Base-by-base conservation (phyloP, 148 eudicot genomes). In the Linanthus parryae region DNA sequence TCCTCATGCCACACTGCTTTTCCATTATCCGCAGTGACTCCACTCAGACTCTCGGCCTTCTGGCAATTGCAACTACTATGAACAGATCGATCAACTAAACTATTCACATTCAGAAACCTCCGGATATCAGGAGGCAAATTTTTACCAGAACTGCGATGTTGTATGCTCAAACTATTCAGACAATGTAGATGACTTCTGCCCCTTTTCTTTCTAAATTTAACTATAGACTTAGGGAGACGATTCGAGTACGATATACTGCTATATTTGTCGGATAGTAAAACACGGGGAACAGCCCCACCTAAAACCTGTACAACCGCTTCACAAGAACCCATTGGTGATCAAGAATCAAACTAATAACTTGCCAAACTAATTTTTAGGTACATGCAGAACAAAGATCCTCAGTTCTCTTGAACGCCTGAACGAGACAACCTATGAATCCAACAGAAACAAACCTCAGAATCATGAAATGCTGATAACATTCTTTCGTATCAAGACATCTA, bases 1-100 rank as follows among this genome's bases (percentile, higher is more conserved):
- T 74, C 80, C 51, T 57, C 61, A 66, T 43, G 63, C 88, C 81
- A 75, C 29, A 79, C 54, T 16, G 73, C 79, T 52, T 52, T 65
- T 8, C 44, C 77, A 50, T 65, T 73, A 14, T 55, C 64, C 0
- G 64, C 52, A 57, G 67, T 61, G 37, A 62, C 22, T 35, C 64
- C 76, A 42, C 62, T 70, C 45, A 61, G 64, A 43, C 70, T 68
- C 57, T 73, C 85, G 50, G 77, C 73, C 7, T 62, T 59, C 13
- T 70, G 67, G 54, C 77, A 76, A 24, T 68, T 75, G 59, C 72
- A 67, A n/a, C 47, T 55, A 2, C 40, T 4, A 29, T 31, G 24
- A 4, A 18, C 31, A 2, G 64, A 64, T 26, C 24, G 46, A 5
- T 44, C 29, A 48, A n/a, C 46, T 7, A 24, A n/a, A 18, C 25